Conservation (phyloP, 1,139 yeast genomes). For the Sugiyamaella castrensis region DNA sequence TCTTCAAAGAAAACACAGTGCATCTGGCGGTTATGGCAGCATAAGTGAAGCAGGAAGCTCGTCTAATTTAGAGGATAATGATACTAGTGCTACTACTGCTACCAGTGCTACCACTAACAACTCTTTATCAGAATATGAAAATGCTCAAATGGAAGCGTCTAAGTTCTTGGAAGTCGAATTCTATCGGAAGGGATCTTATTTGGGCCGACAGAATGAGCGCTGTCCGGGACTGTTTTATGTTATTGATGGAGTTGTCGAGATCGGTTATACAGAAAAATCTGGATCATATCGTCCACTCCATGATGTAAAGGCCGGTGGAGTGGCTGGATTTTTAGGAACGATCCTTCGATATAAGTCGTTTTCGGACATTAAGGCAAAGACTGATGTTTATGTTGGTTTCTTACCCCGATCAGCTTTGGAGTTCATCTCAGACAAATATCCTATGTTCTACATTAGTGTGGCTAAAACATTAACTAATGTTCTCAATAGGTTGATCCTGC, state of each 20-base stretch:
- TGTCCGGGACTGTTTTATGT: conserved; percentile 77
- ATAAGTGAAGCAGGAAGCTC: conserved; percentile 10
- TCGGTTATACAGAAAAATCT: conserved; percentile 42
- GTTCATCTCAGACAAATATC: conserved; percentile 67
- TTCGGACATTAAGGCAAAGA: conserved; percentile 60
- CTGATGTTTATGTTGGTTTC: conserved; percentile 67
- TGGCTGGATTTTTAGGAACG: conserved; percentile 85
- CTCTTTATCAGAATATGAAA: conserved; percentile 36
- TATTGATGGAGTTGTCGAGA: conserved; percentile 72
- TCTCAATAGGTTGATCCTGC: conserved; percentile 62
- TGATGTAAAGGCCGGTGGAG: conserved; percentile 69
- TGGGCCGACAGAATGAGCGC: conserved; percentile 63
- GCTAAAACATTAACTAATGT: conserved; percentile 69
- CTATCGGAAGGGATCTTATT: conserved; percentile 51
- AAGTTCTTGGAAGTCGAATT: conserved; percentile 56
- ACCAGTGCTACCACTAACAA: conserved; percentile 10
- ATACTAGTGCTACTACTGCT: conserved; percentile 14
- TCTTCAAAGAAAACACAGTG: no score
- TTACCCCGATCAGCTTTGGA: conserved; percentile 63
- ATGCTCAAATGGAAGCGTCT: conserved; percentile 64
- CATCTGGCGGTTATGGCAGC: conserved; percentile 4
- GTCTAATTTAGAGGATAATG: not conserved
- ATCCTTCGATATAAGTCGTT: conserved; percentile 77
- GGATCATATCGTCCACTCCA: conserved; percentile 47
- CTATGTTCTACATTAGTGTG: conserved; percentile 69